Base-by-base conservation (phyloP, 768 basidiomycete species). In the Pisolithus orientalis region DNA sequence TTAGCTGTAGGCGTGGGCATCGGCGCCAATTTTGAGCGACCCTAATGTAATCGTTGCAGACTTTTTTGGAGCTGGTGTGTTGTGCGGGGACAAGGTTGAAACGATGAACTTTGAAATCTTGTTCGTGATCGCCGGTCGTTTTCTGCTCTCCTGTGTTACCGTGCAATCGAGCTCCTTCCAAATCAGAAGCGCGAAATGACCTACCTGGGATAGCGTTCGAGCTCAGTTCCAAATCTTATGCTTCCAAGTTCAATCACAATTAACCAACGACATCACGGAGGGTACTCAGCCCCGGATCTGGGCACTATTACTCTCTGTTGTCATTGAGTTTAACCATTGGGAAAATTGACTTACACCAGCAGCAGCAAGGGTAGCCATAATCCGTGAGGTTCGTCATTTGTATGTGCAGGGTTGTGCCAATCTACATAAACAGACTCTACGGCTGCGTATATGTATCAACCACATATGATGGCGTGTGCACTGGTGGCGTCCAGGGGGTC, bases 221-320 rank as follows among this genome's bases (percentile, higher is more conserved):
- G 39, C 28, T 44, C 64, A 72, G 75, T 56, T 49, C 69, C 72
- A 1, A 90, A 68, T 38, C 75, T 53, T 90, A 61, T 0, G 63
- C 74, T 40, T 64, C 69, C 42, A 90, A 67, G 56, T 88, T 73
- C 37, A 90, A 68, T 13, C 86, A 85, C 39, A 84, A 86, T 56
- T 72, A 76, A 57, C 81, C 77, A 14, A 90, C 73, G 21, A 78
- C 62, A 62, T 90, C 87, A 47, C 82, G 60, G 2, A 90, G 68
- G 34, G 82, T 70, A 40, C 79, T 76, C 59, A 78, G 80, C 1
- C 85, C 85, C 34, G 21, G 21, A 85, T 80, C 50, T 80, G 79
- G 5, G 84, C 74, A 53, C 74, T 82, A 64, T 86, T 83, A 53
- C 75, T 77, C 39, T 75, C 77, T 31, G 85, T 75, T 5, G 78